A percentile compares a stretch with the other conserved stretches of the same genome.
Evolutionary conservation across 176 grass and related monocot species (phyloP).

Genomic region (Dactylis glomerata): DNA sequence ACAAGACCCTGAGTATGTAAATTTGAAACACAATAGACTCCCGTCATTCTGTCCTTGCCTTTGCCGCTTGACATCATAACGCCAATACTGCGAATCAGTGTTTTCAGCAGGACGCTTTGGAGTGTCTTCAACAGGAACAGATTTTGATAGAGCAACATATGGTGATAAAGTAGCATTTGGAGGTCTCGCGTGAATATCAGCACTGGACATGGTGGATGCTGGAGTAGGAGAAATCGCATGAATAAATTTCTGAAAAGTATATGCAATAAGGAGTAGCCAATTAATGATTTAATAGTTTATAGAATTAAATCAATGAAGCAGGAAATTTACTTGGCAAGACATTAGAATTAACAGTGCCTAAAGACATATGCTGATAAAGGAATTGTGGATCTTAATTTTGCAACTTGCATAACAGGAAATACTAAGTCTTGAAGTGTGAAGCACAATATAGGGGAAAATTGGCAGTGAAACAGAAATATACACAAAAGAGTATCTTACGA

Average conservation of each 20-base stretch:
- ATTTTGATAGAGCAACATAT: conserved; percentile 46
- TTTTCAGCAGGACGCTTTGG: conserved; percentile 49
- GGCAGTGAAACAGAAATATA: not conserved
- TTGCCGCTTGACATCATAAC: conserved; percentile 87
- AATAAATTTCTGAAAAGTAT: conserved; percentile 87
- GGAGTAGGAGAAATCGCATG: conserved; percentile 99
- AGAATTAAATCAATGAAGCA: not conserved
- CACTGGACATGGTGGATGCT: conserved; percentile 73
- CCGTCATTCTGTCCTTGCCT: conserved; percentile 51
- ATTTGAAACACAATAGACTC: conserved; percentile 70
- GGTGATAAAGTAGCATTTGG: conserved; percentile 81
- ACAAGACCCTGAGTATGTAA: conserved; percentile 80
- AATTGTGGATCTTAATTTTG: not conserved
- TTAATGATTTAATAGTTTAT: conserved; percentile 19
- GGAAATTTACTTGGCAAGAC: not conserved
- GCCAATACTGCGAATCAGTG: conserved; percentile 75
- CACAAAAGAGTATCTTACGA: conserved; percentile 1
- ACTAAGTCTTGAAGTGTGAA: not conserved
- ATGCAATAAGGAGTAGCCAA: conserved; percentile 32
- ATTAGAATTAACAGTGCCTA: not conserved
- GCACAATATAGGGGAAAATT: not conserved
- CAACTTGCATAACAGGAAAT: not conserved
- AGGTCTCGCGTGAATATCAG: conserved; percentile 69
- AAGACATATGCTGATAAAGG: too few relatives aligned
- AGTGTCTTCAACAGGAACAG: conserved; percentile 48